A percentile compares a stretch with the other conserved stretches of the same genome.
Conservation (phyloP, 352 stramenopile species). For the Globisporangium carolinianum region DNA sequence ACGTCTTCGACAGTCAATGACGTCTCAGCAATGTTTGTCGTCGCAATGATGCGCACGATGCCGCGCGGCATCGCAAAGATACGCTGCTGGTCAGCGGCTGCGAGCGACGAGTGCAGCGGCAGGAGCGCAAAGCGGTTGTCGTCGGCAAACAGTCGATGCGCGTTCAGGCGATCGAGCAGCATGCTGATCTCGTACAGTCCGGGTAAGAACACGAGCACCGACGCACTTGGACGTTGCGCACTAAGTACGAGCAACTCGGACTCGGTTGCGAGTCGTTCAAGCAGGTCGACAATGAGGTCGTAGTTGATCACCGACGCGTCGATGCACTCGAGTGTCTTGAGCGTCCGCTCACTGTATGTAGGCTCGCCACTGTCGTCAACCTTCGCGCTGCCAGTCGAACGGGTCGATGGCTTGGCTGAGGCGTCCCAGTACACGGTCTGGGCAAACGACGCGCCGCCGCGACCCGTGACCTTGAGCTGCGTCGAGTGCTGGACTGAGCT, state of each 20-base stretch:
- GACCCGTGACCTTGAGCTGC: constrained; percentile 54
- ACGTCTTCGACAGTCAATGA: constrained; percentile 95
- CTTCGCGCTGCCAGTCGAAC: neutral
- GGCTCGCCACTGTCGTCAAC: neutral
- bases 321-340: constrained; percentile 74
- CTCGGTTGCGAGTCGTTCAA: constrained; percentile 75
- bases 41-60: constrained; percentile 91
- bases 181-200: constrained; percentile 92
- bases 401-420: constrained; percentile 25
- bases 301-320: constrained; percentile 94
- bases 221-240: constrained; percentile 32
- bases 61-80: constrained; percentile 82
- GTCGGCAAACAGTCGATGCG: constrained; percentile 42
- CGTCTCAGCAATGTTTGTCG: constrained; percentile 97
- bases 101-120: constrained; percentile 92
- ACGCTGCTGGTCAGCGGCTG: constrained; percentile 88
- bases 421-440: constrained; percentile 56
- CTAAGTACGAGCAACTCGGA: constrained; percentile 26
- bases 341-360: constrained; percentile 84
- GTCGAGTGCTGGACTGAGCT: constrained; percentile 26
- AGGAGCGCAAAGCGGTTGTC: constrained; percentile 66
- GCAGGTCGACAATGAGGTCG: constrained; percentile 86
- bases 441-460: constrained; percentile 51
- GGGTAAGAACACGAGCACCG: constrained; percentile 95
- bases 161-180: constrained; percentile 64